Percentiles rank a stretch among this genome's conserved stretches.
Conservation (phyloP, 805 yeast genomes). For the Candida qinlingensis region DNA sequence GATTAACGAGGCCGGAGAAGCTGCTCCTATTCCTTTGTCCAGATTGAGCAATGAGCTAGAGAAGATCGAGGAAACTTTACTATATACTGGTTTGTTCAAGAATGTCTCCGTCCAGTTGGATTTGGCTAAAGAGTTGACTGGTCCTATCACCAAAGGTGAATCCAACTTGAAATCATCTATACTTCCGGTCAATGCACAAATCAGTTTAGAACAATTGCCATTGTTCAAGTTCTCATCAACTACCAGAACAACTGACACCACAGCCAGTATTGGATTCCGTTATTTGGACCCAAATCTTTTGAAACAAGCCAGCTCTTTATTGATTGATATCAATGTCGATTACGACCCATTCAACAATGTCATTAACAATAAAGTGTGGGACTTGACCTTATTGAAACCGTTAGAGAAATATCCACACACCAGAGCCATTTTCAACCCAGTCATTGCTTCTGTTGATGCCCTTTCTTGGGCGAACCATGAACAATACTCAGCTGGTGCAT, state of each 20-base stretch:
- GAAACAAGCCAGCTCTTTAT: conserved; percentile 53
- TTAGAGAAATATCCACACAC: conserved; percentile 38
- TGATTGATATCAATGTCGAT: conserved; percentile 41
- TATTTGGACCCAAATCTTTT: conserved; percentile 42
- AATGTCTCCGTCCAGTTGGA: conserved; percentile 36
- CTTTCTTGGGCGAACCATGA: conserved; percentile 46
- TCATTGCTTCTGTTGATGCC: conserved; percentile 41
- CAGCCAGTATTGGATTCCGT: conserved; percentile 29
- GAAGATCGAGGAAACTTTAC: conserved; percentile 30
- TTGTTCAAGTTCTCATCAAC: conserved; percentile 28
- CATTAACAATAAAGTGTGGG: conserved; percentile 44
- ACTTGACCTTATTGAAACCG: conserved; percentile 42
- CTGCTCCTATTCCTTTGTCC: conserved; percentile 29
- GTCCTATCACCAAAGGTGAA: conserved; percentile 10
- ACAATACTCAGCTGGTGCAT: conserved; percentile 40
- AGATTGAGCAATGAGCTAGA: conserved; percentile 33
- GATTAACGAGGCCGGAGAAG: conserved; percentile 23
- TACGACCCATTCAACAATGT: conserved; percentile 42
- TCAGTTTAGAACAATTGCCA: conserved; percentile 34
- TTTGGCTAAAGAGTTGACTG: conserved; percentile 26
- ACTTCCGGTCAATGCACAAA: conserved; percentile 40
- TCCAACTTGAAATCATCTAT: not conserved
- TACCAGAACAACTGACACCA: conserved; percentile 30
- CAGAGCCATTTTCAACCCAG: conserved; percentile 43
- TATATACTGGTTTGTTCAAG: conserved; percentile 41